These are phyloP conservation scores for Tremella yokohamensis DNA, from an alignment of 768 basidiomycete genomes.

Conservation along the genomic window DNA sequence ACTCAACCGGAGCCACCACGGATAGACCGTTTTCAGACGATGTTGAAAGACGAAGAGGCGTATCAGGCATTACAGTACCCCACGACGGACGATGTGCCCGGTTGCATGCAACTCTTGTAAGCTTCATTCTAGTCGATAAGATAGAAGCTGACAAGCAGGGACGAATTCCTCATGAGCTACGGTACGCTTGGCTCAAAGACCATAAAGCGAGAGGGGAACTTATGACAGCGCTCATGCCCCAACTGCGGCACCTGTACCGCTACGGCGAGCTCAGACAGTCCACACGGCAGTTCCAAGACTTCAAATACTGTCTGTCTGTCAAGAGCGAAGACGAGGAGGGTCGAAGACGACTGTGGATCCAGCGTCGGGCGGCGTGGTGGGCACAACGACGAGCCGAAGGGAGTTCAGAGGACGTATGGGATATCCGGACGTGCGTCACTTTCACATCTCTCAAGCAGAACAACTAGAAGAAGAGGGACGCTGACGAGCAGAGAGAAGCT, in stretches of 20 bases:
- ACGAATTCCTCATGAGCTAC: constrained; percentile 53
- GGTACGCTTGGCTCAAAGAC: constrained; percentile 37
- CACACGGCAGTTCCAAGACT: constrained; percentile 74
- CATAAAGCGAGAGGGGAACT: neutral
- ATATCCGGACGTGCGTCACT: constrained; percentile 67
- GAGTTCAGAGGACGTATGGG: constrained; percentile 96
- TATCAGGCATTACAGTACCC: constrained; percentile 57
- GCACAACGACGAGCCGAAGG: constrained; percentile 67
- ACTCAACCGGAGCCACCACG: neutral
- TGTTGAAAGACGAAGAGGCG: constrained; percentile 40
- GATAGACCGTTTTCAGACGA: constrained; percentile 24
- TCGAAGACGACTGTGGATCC: constrained; percentile 78
- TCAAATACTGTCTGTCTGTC: constrained; percentile 88
- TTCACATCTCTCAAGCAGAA: neutral
- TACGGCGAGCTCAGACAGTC: constrained; percentile 72
- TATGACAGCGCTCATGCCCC: constrained; percentile 67
- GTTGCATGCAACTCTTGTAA: constrained; percentile 64
- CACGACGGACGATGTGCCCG: constrained; percentile 71
- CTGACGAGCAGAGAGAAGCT: constrained; percentile 53
- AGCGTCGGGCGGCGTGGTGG: constrained; percentile 90
- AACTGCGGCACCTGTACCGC: constrained; percentile 81
- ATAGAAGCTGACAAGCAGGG: constrained; percentile 39
- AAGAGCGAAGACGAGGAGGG: constrained; percentile 74
- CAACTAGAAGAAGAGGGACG: neutral
- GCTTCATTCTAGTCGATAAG: constrained; percentile 7